Evolutionary conservation across 208 protist species (phyloP), one percentile per base, ranked within the genome.

Genomic region (Trypanosoma conorhini): DNA sequence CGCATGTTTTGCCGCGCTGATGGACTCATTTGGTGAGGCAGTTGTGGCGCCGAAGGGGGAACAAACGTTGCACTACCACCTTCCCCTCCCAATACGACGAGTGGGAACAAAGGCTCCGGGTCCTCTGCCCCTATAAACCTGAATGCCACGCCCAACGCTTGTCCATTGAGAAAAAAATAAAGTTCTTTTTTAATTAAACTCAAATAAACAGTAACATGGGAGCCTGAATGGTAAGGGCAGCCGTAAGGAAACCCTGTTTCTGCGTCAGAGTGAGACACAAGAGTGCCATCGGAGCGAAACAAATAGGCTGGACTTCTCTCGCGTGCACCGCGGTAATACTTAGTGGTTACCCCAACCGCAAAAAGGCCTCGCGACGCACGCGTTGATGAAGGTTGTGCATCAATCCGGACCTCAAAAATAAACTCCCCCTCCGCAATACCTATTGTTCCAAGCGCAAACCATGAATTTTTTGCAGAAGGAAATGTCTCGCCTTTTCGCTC

Each of bases 161-260:
- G 51, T 7, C 79, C 78, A 67, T 94, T 84, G 38, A 91, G 70
- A 44, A 56, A 77, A 62, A 91, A 94, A 64, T 72, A 74, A 52
- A 91, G 50, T 62, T 76, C 44, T 8, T 81, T 70, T n/a, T 30
- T 33, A 3, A 42, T 51, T 38, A 91, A 62, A 60, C 88, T 72
- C 30, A 94, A 57, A 22, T 80, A 63, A n/a, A 83, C 80, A 0
- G 79, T 84, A 33, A 94, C 76, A 40, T 81, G 64, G 40, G 81
- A 67, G 3, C 79, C 85, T 0, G 76, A 68, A 57, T 35, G 15
- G 64, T 81, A 90, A 19, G 83, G 67, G 0, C 54, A 63, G 15
- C 80, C 88, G 59, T 91, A 94, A 2, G 77, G 75, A 31, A 80
- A 66, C n/a, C 62, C 61, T n/a, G 71, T 74, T 42, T 30, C 62